Evolutionary conservation across 2,329 filamentous ascomycete species (phyloP).

Genomic region (Arthrinium phaeospermum): DNA sequence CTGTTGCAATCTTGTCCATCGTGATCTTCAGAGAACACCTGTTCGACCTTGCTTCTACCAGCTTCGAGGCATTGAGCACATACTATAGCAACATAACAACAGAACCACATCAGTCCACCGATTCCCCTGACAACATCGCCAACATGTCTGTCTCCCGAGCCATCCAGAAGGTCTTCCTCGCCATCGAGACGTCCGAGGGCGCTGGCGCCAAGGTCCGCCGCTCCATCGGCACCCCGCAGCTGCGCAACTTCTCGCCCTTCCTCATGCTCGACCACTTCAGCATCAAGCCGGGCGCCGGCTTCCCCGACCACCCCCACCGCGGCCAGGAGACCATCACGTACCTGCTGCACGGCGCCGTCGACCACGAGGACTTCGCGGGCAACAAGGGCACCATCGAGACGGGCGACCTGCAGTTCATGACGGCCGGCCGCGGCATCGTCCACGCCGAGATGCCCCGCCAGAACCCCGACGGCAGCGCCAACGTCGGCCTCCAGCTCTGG

Average conservation of each 20-base stretch:
- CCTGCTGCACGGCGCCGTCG: constrained; percentile 72
- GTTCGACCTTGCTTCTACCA: constrained; percentile 32
- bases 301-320: constrained; percentile 84
- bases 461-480: constrained; percentile 75
- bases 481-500: constrained; percentile 93
- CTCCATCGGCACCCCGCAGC: constrained; percentile 81
- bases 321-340: constrained; percentile 85
- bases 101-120: constrained; percentile 13
- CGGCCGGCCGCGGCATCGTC: constrained; percentile 87
- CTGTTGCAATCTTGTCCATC: constrained; percentile 46
- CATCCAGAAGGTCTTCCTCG: constrained; percentile 84
- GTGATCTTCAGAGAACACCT: constrained; percentile 41
- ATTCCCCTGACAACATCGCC: constrained; percentile 29
- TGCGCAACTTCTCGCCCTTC: constrained; percentile 90
- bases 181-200: constrained; percentile 85
- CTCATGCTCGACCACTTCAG: constrained; percentile 96
- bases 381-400: constrained; percentile 77
- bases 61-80: constrained; percentile 30
- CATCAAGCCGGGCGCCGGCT: constrained; percentile 80
- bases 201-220: constrained; percentile 86
- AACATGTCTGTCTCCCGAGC: constrained; percentile 73
- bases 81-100: constrained; percentile 24
- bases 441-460: constrained; percentile 94
- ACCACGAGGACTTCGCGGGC: constrained; percentile 44
- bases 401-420: constrained; percentile 99